Conservation (phyloP, 495 filamentous ascomycete genomes). For the Penicillium mononematosum region DNA sequence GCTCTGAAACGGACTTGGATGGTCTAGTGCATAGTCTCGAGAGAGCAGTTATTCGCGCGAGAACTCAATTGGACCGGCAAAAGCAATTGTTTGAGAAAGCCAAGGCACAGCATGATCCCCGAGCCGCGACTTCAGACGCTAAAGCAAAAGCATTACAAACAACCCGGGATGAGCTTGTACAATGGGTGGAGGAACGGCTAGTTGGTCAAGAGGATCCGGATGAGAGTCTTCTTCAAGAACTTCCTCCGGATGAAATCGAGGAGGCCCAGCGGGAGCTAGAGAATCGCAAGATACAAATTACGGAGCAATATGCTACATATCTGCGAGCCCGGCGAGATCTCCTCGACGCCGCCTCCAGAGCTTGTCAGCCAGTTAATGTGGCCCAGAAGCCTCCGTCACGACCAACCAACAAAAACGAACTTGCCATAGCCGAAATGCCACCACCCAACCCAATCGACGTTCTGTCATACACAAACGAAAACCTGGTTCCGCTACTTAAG, state of each 20-base stretch:
- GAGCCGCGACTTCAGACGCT: constrained; percentile 32
- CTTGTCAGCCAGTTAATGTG: constrained; percentile 37
- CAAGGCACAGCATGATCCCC: constrained; percentile 37
- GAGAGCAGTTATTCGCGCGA: constrained; percentile 62
- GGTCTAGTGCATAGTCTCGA: constrained; percentile 61
- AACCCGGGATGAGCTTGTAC: constrained; percentile 64
- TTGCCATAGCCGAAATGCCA: constrained; percentile 16
- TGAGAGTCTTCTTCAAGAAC: constrained; percentile 41
- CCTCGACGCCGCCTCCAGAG: constrained; percentile 38
- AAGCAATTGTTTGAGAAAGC: constrained; percentile 59
- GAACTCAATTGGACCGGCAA: constrained; percentile 59
- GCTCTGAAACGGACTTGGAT: constrained; percentile 34
- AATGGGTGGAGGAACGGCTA: constrained; percentile 71
- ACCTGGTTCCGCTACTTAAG: constrained; percentile 56
- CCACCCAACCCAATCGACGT: constrained; percentile 32
- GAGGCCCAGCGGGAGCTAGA: constrained; percentile 37
- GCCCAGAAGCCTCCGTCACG: constrained; percentile 28
- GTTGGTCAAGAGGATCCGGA: constrained; percentile 48
- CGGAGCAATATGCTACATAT: constrained; percentile 47
- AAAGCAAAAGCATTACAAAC: constrained; percentile 46
- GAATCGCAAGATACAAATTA: constrained; percentile 47
- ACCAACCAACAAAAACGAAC: constrained; percentile 26
- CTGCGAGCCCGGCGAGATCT: constrained; percentile 38
- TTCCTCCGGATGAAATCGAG: constrained; percentile 36
- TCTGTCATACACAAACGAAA: constrained; percentile 55